Evolutionary conservation across 768 basidiomycete species (phyloP).

Genomic region (Lactifluus hygrophoroides): DNA sequence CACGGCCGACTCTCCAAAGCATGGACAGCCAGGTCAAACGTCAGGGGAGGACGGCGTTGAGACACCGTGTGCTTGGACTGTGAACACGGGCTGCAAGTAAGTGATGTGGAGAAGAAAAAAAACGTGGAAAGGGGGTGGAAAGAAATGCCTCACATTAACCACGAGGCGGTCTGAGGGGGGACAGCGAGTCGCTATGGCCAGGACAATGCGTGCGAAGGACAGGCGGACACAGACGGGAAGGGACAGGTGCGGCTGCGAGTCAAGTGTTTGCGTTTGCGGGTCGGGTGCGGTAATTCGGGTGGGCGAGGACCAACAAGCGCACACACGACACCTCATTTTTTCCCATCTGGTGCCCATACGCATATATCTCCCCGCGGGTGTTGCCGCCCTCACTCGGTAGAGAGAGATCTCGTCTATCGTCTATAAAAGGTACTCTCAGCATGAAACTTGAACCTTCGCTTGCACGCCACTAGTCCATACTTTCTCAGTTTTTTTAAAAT

Average conservation of each 20-base stretch:
- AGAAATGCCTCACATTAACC: conserved; percentile 12
- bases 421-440: not conserved
- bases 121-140: not conserved
- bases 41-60: conserved; percentile 28
- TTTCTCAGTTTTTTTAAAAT: not conserved
- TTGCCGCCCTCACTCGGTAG: not conserved
- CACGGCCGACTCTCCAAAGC: conserved; percentile 55
- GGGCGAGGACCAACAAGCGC: not conserved
- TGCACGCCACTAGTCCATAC: conserved; percentile 9
- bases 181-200: too few species aligned
- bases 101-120: conserved; percentile 4
- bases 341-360: too few species aligned
- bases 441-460: conserved; percentile 11
- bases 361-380: not conserved
- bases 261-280: too few species aligned
- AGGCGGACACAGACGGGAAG: not conserved
- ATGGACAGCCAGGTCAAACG: conserved; percentile 53
- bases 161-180: not conserved
- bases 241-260: not conserved
- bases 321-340: too few species aligned
- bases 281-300: conserved; percentile 1
- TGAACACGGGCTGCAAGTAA: conserved; percentile 1
- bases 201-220: not conserved
- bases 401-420: not conserved
- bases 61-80: conserved; percentile 30